phyloP scores from a whole-genome alignment of 495 filamentous ascomycete genomes.

The Clavariopsis aquatica region DNA sequence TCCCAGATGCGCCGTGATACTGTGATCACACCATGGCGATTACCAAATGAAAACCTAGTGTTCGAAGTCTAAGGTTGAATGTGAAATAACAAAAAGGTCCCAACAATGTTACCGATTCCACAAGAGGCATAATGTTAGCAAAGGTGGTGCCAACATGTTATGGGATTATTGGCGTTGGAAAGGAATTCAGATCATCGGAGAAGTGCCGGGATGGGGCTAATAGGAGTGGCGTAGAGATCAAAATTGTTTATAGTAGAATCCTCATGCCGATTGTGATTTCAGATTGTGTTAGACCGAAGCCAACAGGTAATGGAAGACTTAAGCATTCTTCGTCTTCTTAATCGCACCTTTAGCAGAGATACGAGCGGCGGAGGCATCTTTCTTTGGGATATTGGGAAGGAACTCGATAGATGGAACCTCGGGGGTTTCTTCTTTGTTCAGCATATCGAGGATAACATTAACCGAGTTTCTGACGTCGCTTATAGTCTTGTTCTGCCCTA shows the following conservation, averaged over 20 bases:
- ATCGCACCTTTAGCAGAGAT: conserved; percentile 12
- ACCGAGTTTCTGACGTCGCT: conserved; percentile 12
- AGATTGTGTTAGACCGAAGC: too few species aligned
- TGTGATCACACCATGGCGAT: background rate
- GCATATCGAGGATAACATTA: conserved; percentile 14
- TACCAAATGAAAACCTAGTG: background rate
- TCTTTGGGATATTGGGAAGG: conserved; percentile 16
- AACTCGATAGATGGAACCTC: conserved; percentile 32
- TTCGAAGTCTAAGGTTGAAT: background rate
- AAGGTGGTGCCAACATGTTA: background rate
- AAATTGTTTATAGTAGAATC: background rate
- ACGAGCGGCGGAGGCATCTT: background rate
- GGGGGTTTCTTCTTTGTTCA: conserved; percentile 12
- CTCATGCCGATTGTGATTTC: too few species aligned
- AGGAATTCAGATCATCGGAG: background rate
- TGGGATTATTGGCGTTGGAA: background rate
- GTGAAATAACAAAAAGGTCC: too few species aligned
- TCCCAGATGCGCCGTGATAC: background rate
- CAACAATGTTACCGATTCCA: background rate
- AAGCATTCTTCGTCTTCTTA: conserved; percentile 13
- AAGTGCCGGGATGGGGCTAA: background rate
- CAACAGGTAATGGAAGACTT: background rate
- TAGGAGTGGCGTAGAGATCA: background rate
- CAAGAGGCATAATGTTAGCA: background rate
- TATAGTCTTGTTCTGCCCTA: conserved; percentile 15